Conservation (phyloP, 257 asterid species). For the Salvia rosmarinus region DNA sequence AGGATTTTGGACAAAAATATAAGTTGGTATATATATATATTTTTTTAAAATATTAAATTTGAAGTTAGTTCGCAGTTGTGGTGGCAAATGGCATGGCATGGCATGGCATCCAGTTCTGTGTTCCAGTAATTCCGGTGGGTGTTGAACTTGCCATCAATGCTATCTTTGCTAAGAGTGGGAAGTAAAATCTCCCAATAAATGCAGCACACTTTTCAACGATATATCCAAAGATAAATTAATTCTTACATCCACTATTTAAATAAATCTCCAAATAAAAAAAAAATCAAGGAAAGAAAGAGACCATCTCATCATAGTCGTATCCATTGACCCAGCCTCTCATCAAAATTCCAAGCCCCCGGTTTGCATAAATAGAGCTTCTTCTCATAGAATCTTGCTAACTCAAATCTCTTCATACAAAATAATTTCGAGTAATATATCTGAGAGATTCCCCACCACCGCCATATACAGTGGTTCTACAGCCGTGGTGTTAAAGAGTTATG, state of each 20-base stretch:
- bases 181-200: conserved; percentile 9
- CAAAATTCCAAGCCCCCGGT: conserved; percentile 16
- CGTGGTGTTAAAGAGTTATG: too few relatives aligned
- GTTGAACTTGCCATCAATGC: conserved; percentile 56
- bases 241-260: neutral
- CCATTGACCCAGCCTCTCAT: conserved; percentile 37
- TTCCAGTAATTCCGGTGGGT: conserved; percentile 48
- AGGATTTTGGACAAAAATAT: neutral
- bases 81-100: neutral
- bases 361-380: conserved; percentile 34
- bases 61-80: conserved; percentile 30
- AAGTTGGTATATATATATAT: neutral
- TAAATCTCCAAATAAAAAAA: neutral
- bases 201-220: conserved; percentile 46
- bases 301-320: conserved; percentile 39
- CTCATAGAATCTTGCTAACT: conserved; percentile 2
- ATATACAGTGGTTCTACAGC: too few relatives aligned
- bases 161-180: neutral
- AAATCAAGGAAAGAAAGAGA: neutral
- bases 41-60: neutral
- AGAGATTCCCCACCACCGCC: neutral
- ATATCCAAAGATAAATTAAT: conserved; percentile 14
- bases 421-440: neutral
- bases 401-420: neutral
- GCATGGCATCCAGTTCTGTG: too few relatives aligned